A percentile compares a stretch with the other conserved stretches of the same genome.
Evolutionary conservation across 139 green algal species (phyloP).

Genomic region (Dunaliella primolecta): DNA sequence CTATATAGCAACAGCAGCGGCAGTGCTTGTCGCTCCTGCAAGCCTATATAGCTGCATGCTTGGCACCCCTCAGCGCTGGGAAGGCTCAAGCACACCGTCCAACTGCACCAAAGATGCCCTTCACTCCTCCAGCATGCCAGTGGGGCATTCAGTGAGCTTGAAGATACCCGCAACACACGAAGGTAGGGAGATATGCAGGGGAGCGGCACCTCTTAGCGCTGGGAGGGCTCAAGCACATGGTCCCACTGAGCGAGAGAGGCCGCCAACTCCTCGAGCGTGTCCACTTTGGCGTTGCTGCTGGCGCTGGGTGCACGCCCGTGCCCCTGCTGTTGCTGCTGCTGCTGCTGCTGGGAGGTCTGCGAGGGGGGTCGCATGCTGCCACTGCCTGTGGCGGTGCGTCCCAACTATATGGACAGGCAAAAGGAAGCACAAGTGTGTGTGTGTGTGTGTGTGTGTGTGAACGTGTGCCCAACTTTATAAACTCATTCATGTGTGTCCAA

Average conservation of each 20-base stretch:
- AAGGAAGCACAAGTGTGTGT: not conserved
- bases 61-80: not conserved
- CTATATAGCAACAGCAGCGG: too few relatives aligned
- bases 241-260: constrained; percentile 2
- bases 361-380: not conserved
- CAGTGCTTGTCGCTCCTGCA: too few relatives aligned
- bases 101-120: too few relatives aligned
- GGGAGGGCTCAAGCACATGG: not conserved
- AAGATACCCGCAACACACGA: too few relatives aligned
- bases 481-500: too few relatives aligned
- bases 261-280: constrained; percentile 5
- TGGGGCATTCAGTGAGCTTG: not conserved
- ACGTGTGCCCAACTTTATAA: too few relatives aligned
- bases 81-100: not conserved
- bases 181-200: too few relatives aligned
- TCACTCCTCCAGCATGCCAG: too few relatives aligned
- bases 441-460: not conserved
- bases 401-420: not conserved
- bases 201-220: not conserved
- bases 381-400: not conserved
- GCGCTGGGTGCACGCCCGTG: not conserved
- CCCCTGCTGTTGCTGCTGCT: not conserved
- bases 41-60: too few relatives aligned
- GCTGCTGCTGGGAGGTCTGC: not conserved
- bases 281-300: not conserved